phyloP scores from a whole-genome alignment of 2,329 filamentous ascomycete genomes.

The Colletotrichum chrysophilum region DNA sequence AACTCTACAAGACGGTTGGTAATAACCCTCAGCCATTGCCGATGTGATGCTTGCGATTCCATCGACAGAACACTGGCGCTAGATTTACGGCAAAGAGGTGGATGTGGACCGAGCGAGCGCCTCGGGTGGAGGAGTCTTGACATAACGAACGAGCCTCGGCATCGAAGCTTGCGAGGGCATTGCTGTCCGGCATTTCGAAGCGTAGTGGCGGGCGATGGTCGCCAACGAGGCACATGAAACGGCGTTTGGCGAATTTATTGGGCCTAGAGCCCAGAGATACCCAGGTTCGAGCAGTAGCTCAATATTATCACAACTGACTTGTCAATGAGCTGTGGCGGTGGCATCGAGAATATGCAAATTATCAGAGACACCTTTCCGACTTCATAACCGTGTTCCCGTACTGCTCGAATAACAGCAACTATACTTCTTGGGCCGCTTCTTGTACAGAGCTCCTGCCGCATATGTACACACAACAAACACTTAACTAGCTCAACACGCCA shows the following conservation, averaged over 20 bases:
- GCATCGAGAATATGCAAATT: no score
- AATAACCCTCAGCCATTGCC: constrained; percentile 51
- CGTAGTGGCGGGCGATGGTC: no score
- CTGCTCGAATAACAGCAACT: fast-evolving
- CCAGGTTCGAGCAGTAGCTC: background rate
- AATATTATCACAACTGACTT: background rate
- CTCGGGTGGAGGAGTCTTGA: no score
- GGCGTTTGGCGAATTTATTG: constrained; percentile 6
- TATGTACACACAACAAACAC: background rate
- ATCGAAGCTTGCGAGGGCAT: no score
- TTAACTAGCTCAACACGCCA: background rate
- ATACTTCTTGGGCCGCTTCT: background rate
- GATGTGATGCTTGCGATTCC: background rate
- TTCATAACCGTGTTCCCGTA: no score
- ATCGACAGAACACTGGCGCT: no score
- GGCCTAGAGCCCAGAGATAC: constrained; percentile 6
- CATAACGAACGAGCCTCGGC: no score
- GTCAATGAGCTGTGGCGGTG: no score
- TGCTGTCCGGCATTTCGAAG: background rate
- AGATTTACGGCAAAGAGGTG: background rate
- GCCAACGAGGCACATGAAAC: background rate
- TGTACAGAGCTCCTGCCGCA: background rate
- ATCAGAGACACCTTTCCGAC: no score
- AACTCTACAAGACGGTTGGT: constrained; percentile 68
- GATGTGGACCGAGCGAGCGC: no score